These are phyloP conservation scores for Talaromyces stipitatus DNA, from an alignment of 495 filamentous ascomycete species.

Conservation along the genomic window DNA sequence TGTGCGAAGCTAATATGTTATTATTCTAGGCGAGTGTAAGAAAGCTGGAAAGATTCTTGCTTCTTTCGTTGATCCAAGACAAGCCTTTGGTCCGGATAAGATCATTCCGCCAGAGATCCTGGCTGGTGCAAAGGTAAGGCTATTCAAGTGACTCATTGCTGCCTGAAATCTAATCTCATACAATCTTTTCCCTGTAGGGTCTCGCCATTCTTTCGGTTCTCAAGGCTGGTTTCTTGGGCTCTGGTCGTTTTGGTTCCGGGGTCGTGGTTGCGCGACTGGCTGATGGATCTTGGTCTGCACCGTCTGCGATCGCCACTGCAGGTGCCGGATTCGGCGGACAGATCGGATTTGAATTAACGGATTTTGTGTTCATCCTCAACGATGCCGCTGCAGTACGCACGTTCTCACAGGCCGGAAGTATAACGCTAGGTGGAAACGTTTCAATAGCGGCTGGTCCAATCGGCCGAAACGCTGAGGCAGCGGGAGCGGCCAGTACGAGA, in stretches of 20 bases:
- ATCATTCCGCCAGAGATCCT: slow-evolving; percentile 91
- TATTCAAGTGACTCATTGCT: background rate
- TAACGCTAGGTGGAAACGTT: slow-evolving; percentile 94
- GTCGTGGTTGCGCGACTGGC: slow-evolving; percentile 88
- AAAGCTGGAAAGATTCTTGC: slow-evolving; percentile 89
- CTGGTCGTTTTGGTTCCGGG: slow-evolving; percentile 85
- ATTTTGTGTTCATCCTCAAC: slow-evolving; percentile 98
- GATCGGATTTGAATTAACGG: slow-evolving; percentile 94
- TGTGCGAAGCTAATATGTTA: slow-evolving; percentile 18
- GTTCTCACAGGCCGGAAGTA: slow-evolving; percentile 82
- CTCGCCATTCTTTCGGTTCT: slow-evolving; percentile 91
- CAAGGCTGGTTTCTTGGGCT: slow-evolving; percentile 93
- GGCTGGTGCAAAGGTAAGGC: slow-evolving; percentile 73
- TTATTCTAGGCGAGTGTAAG: slow-evolving; percentile 66
- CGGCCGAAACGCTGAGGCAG: slow-evolving; percentile 91
- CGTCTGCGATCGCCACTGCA: slow-evolving; percentile 81
- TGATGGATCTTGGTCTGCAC: slow-evolving; percentile 90
- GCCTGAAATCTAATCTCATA: background rate
- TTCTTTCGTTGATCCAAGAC: slow-evolving; percentile 89
- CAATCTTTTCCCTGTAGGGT: slow-evolving; percentile 46
- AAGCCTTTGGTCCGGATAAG: slow-evolving; percentile 95
- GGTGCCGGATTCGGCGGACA: slow-evolving; percentile 94
- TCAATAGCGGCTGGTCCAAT: slow-evolving; percentile 91
- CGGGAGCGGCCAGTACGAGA: slow-evolving; percentile 84
- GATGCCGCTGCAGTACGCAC: slow-evolving; percentile 86